Base-by-base conservation (phyloP, 345 rosid species). In the Conringia planisiliqua region DNA sequence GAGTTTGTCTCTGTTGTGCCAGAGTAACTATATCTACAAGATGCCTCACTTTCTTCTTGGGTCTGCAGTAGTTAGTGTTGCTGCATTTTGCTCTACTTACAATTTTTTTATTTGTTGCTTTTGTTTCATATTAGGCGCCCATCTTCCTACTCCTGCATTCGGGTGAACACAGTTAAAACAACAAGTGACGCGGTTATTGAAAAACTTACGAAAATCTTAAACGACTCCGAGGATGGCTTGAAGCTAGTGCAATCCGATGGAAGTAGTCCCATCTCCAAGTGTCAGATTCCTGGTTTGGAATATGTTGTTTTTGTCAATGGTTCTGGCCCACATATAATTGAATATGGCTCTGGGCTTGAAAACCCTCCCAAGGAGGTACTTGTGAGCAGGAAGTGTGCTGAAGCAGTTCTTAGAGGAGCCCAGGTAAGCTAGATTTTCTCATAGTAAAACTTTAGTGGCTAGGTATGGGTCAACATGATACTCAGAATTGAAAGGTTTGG, bases 391-490 rank as follows among this genome's bases (percentile, higher is more conserved):
- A 95, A 95, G 82, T 95, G 99, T 77, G 98, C 96, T 69, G 99
- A 95, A 81, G 93, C 99, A 43, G 98, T 95, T 85, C 96, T 95
- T 40, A 88, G 98, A 52, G 99, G 99, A 77, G 99, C 99, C 72
- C 97, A 92, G 97, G 99, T 93, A 68, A 62, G 40, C 50, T 43
- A 1, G 0, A 5, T 1, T 29, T 39, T 20, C 29, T 29, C 39
- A 38, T 42, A 24, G 0, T 27, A 10, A 43, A 36, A 26, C 14
- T 54, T 42, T 62, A 42, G 22, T 62, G 43, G 29, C 32, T 51
- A 52, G 6, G 16, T 59, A 1, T 48, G 52, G 6, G 22, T 29
- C 38, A 46, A 18, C 66, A 24, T 22, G 58, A 32, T 52, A 4
- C 16, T 13, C 42, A 1, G 7, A 20, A n/a, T 5, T 35, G 16